phyloP scores from a whole-genome alignment of 2,329 filamentous ascomycete genomes.

The Delphinella strobiligena region DNA sequence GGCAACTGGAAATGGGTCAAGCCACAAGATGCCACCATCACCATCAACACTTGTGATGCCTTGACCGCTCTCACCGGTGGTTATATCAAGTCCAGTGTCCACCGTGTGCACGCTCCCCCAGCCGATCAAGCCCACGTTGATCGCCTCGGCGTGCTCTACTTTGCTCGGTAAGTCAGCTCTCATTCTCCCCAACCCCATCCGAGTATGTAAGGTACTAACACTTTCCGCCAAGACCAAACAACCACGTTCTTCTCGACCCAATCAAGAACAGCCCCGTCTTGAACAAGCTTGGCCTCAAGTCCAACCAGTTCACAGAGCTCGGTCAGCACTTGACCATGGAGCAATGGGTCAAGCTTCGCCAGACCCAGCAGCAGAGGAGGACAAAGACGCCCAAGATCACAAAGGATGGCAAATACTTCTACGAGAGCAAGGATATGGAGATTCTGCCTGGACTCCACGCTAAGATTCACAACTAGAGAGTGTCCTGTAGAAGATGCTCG shows the following conservation, averaged over 20 bases:
- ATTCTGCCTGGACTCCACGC: constrained; percentile 22
- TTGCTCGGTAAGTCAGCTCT: constrained; percentile 31
- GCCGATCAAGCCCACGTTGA: constrained; percentile 37
- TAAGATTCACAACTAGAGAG: constrained; percentile 18
- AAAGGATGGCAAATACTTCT: constrained; percentile 26
- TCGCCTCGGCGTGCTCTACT: constrained; percentile 39
- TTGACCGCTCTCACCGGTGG: constrained; percentile 26
- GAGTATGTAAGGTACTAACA: neutral
- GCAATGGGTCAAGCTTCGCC: constrained; percentile 28
- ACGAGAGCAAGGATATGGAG: constrained; percentile 21
- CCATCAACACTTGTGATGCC: constrained; percentile 28
- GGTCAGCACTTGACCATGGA: constrained; percentile 32
- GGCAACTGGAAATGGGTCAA: constrained; percentile 29
- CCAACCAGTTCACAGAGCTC: constrained; percentile 17
- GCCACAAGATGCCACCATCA: constrained; percentile 27
- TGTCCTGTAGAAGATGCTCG: no score
- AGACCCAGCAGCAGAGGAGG: constrained; percentile 25
- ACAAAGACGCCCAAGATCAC: constrained; percentile 25
- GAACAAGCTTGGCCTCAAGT: constrained; percentile 20
- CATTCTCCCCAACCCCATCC: neutral
- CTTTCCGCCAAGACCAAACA: constrained; percentile 20
- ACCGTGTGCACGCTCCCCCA: constrained; percentile 37
- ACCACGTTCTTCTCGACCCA: constrained; percentile 25
- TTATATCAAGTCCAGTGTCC: constrained; percentile 36
- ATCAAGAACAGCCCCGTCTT: constrained; percentile 27